A percentile compares a stretch with the other conserved stretches of the same genome.
Conservation (phyloP, 2,329 filamentous ascomycete species). For the Phialophora chinensis region DNA sequence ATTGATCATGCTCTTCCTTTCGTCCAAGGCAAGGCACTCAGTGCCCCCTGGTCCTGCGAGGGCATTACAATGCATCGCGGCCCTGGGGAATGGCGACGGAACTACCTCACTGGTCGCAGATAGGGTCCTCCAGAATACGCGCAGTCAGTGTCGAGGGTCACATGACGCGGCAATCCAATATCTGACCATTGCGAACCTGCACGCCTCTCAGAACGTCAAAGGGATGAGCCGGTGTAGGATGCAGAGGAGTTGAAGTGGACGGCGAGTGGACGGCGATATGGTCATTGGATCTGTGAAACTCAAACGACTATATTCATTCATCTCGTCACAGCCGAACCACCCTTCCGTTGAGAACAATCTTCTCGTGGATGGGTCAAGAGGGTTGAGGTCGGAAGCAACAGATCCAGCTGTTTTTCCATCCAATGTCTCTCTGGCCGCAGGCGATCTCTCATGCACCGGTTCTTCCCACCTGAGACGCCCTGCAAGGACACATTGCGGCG, state of each 20-base stretch:
- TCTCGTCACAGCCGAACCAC: neutral
- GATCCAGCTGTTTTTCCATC: neutral
- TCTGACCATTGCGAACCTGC: too few relatives aligned
- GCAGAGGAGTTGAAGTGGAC: neutral
- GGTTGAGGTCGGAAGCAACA: neutral
- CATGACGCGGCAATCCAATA: too few relatives aligned
- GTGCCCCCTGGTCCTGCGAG: too few relatives aligned
- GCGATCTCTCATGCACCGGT: neutral
- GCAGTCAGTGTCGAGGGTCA: too few relatives aligned
- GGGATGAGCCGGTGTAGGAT: neutral
- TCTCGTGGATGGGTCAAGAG: neutral
- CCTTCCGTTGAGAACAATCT: neutral
- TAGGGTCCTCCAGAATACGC: too few relatives aligned
- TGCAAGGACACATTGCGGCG: neutral
- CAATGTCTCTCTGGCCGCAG: neutral
- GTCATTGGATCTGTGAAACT: neutral
- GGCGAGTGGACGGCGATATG: neutral
- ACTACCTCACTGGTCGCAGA: too few relatives aligned
- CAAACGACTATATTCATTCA: neutral
- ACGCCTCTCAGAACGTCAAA: neutral
- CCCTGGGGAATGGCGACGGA: too few relatives aligned
- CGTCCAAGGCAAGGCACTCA: too few relatives aligned
- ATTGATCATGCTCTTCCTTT: too few relatives aligned
- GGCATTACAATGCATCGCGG: too few relatives aligned
- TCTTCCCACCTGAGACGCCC: neutral